Evolutionary conservation across 2,329 filamentous ascomycete species (phyloP).

Genomic region (Shiraia sp.): DNA sequence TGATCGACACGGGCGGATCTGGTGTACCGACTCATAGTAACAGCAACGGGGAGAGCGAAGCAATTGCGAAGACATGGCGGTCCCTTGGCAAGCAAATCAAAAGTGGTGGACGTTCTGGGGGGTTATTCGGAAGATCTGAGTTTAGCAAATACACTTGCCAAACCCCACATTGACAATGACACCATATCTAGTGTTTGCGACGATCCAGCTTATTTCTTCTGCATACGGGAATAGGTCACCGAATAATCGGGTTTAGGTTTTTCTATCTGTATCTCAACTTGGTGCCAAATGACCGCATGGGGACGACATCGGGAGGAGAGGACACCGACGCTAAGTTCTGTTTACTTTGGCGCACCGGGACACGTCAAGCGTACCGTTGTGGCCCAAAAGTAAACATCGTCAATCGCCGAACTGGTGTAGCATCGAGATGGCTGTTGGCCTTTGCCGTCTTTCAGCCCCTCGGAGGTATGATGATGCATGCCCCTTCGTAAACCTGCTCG

Average conservation of each 20-base stretch:
- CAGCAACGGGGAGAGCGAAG: constrained; percentile 9
- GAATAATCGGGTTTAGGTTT: no score
- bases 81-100: neutral
- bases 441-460: constrained; percentile 7
- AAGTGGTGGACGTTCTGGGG: no score
- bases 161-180: no score
- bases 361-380: constrained; percentile 19
- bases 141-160: constrained; percentile 11
- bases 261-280: neutral
- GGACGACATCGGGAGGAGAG: neutral
- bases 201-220: no score
- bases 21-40: constrained; percentile 9
- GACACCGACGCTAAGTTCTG: constrained; percentile 2
- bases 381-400: constrained; percentile 10
- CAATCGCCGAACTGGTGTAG: constrained; percentile 4
- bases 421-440: constrained; percentile 20
- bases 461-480: constrained; percentile 5
- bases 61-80: neutral
- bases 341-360: constrained; percentile 10
- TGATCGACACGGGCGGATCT: constrained; percentile 1
- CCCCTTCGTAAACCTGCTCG: neutral
- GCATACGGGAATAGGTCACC: no score
- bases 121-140: neutral
- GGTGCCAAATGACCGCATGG: constrained; percentile 11
- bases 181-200: no score